Percentiles rank a stretch among this genome's conserved stretches.
Evolutionary conservation across 2,329 filamentous ascomycete genomes (phyloP).

Genomic region (Aspergillus quadrilineatus): DNA sequence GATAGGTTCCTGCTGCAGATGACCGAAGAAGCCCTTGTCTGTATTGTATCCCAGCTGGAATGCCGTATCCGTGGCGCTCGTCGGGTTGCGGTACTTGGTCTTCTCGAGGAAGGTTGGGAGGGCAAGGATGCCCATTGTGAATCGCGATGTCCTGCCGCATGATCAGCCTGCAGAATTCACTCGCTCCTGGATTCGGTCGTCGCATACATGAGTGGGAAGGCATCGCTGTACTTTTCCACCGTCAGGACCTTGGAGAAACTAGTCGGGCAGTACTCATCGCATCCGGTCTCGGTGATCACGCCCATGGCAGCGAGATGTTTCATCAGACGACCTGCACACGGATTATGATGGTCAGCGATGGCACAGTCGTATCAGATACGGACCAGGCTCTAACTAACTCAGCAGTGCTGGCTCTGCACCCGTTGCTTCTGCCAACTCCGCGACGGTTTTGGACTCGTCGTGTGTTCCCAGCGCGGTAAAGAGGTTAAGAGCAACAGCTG

Average conservation of each 20-base stretch:
- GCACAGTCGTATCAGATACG: neutral
- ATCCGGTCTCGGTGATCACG: constrained; percentile 32
- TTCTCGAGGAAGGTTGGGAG: constrained; percentile 29
- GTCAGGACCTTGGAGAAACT: constrained; percentile 33
- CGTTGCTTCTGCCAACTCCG: constrained; percentile 22
- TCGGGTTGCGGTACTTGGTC: constrained; percentile 29
- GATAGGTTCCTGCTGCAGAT: constrained; percentile 21
- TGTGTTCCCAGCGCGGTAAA: constrained; percentile 23
- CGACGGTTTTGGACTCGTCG: constrained; percentile 22
- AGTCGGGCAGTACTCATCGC: constrained; percentile 33
- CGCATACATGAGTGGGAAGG: constrained; percentile 29
- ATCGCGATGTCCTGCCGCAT: constrained; percentile 24
- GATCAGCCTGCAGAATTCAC: neutral
- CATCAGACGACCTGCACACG: constrained; percentile 28
- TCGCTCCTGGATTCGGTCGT: no score
- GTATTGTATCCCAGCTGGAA: constrained; percentile 31
- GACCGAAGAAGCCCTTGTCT: constrained; percentile 29
- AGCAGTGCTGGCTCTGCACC: constrained; percentile 21
- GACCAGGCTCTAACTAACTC: constrained; percentile 8
- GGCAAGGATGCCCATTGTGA: constrained; percentile 25
- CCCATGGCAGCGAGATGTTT: constrained; percentile 38
- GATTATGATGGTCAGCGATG: neutral
- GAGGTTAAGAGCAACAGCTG: constrained; percentile 21
- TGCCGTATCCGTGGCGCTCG: constrained; percentile 22
- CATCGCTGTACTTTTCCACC: constrained; percentile 23